Evolutionary conservation across 2,329 filamentous ascomycete genomes (phyloP).

Genomic region (Botrytis deweyae): DNA sequence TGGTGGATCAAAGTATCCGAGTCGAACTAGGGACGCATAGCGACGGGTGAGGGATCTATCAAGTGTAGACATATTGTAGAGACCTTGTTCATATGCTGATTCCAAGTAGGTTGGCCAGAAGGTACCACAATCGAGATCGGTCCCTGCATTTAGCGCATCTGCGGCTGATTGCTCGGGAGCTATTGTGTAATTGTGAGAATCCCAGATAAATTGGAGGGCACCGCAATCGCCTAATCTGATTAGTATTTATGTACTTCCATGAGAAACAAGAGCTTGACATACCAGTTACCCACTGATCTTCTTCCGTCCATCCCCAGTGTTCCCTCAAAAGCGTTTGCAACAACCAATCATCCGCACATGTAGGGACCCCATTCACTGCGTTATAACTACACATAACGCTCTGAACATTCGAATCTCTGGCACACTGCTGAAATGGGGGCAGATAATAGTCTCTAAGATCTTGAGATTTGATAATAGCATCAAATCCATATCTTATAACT

Average conservation of each 20-base stretch:
- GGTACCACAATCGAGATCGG: constrained; percentile 32
- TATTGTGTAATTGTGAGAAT: constrained; percentile 42
- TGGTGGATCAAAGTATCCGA: constrained; percentile 57
- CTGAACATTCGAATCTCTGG: constrained; percentile 54
- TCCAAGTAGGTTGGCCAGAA: constrained; percentile 26
- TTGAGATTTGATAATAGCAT: constrained; percentile 57
- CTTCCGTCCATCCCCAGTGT: constrained; percentile 62
- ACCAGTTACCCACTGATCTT: constrained; percentile 55
- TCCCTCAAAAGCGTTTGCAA: constrained; percentile 62
- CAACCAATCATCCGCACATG: constrained; percentile 62
- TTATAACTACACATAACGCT: constrained; percentile 66
- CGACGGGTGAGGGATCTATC: constrained; percentile 52
- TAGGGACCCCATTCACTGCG: constrained; percentile 63
- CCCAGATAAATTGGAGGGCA: constrained; percentile 55
- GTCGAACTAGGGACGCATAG: constrained; percentile 54
- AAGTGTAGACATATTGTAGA: constrained; percentile 47
- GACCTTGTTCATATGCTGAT: constrained; percentile 37
- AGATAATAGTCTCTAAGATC: constrained; percentile 69
- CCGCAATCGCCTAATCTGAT: constrained; percentile 44
- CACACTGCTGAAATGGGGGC: constrained; percentile 63
- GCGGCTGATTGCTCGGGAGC: constrained; percentile 26
- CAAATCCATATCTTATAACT: constrained; percentile 51
- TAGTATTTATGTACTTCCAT: background rate
- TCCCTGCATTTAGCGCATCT: constrained; percentile 28
- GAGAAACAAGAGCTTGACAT: background rate